Conservation (phyloP, 192 early-diverging fungal genomes). For the Coemansia sp. region DNA sequence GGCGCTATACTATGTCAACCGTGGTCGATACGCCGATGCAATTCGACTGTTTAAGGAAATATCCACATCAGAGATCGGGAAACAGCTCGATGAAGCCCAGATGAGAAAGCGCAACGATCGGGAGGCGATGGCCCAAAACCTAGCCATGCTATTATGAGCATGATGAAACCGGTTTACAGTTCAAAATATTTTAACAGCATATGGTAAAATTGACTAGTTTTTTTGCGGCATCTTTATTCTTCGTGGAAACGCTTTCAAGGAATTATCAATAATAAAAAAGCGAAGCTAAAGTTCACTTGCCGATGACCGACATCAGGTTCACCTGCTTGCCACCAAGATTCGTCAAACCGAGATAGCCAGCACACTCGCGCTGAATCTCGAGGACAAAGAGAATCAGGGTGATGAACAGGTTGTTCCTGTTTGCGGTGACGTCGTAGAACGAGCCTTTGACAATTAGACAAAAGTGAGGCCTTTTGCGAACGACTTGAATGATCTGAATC, state of each 20-base stretch:
- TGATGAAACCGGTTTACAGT: no score
- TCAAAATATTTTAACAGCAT: no score
- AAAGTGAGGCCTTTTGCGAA: conserved; percentile 56
- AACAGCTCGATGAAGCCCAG: conserved; percentile 15
- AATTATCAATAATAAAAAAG: not conserved
- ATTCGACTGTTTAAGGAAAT: conserved; percentile 38
- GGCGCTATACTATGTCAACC: conserved; percentile 47
- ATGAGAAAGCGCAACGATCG: conserved; percentile 39
- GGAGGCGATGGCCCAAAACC: conserved; percentile 32
- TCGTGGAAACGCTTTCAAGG: no score
- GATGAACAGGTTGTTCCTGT: conserved; percentile 53
- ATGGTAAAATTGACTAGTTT: no score
- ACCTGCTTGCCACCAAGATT: conserved; percentile 58
- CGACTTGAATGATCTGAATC: conserved; percentile 59
- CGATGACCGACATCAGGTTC: conserved; percentile 56
- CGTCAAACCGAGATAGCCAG: conserved; percentile 59
- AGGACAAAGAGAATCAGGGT: conserved; percentile 57
- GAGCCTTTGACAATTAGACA: conserved; percentile 56
- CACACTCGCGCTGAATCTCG: conserved; percentile 57
- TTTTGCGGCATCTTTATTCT: no score
- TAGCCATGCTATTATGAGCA: conserved; percentile 39
- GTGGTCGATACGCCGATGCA: conserved; percentile 44
- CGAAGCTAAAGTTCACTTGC: conserved; percentile 14
- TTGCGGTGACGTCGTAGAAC: conserved; percentile 58
- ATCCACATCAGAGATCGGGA: conserved; percentile 13